phyloP scores from a whole-genome alignment of 768 basidiomycete genomes.

The Cyathus striatus region DNA sequence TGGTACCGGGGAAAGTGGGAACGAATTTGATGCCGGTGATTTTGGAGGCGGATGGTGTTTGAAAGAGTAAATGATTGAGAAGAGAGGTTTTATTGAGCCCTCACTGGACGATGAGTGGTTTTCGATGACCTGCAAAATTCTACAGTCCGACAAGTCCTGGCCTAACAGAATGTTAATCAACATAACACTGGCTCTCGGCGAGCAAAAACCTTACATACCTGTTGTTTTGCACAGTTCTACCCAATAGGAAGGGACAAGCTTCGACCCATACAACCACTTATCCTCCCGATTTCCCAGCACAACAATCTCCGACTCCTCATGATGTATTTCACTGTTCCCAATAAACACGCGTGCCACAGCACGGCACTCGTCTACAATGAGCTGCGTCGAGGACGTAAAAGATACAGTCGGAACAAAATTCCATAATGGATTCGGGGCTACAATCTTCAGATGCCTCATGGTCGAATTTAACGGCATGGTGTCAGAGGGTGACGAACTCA shows the following conservation, averaged over 20 bases:
- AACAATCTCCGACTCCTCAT: conserved; percentile 17
- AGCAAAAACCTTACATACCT: conserved; percentile 10
- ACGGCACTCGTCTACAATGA: conserved; percentile 10
- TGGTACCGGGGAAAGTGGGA: too few relatives aligned
- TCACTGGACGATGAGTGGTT: too few relatives aligned
- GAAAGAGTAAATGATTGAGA: too few relatives aligned
- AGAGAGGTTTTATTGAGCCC: too few relatives aligned
- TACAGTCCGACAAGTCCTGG: conserved; percentile 15
- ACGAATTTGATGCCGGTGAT: too few relatives aligned
- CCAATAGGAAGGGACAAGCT: conserved; percentile 19
- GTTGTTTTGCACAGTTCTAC: conserved; percentile 11
- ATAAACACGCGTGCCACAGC: conserved; percentile 18
- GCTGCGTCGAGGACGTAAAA: conserved; percentile 9
- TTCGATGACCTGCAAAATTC: conserved; percentile 17
- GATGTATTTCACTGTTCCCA: conserved; percentile 13
- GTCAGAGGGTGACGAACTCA: too few relatives aligned
- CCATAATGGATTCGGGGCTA: conserved; percentile 4
- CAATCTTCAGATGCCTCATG: too few relatives aligned
- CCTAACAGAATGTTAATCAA: background rate
- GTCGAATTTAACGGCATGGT: too few relatives aligned
- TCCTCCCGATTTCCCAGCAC: conserved; percentile 2
- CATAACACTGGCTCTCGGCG: background rate
- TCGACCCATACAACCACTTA: conserved; percentile 10
- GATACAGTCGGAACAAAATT: conserved; percentile 12
- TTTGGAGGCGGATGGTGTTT: too few relatives aligned